Evolutionary conservation across 148 eudicot genomes (phyloP), one percentile per base, ranked within the genome.

Genomic region (Polygonum aviculare): DNA sequence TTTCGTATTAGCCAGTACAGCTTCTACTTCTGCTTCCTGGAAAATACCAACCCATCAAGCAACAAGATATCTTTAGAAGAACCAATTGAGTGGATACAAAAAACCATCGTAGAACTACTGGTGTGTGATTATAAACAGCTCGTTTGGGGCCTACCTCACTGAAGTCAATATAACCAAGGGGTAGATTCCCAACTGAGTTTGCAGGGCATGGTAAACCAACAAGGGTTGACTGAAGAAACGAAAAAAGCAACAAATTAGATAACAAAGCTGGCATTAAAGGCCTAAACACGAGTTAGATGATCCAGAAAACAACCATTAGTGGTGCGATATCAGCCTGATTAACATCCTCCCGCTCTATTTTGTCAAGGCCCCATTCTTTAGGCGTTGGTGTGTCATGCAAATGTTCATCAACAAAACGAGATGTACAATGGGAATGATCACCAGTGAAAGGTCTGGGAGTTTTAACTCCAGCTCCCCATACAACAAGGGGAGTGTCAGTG

Each of bases 311-410:
- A 85, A 95, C 99, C 99, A 95, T 95, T 78, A 95, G 79, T 63
- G 99, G 96, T 2, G 99, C 90, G 79, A 95, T 92, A 83, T 95
- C 99, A 77, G 99, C 99, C 81, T 95, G 99, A 85, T 95, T 95
- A 81, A 95, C 93, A 90, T 95, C 99, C 82, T 84, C 86, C 85
- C 99, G 85, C 73, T 92, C 93, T 77, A 92, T 84, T 76, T 84
- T 89, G 82, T 79, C 82, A 73, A 95, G 96, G 73, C 97, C 97
- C 99, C 99, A 92, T 16, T 95, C 93, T 12, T 62, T 62, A 79
- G 99, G 99, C 15, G 97, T 92, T 54, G 87, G 89, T 73, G 83
- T 82, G 78, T 87, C 94, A 84, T 90, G 96, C 76, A 80, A 79
- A 87, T 94, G 98, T 69, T 94, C 90, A 81, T 94, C 98, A 77